Evolutionary conservation across 2,329 filamentous ascomycete genomes (phyloP), one percentile per base, ranked within the genome.

Genomic region (Colletotrichum agaves): DNA sequence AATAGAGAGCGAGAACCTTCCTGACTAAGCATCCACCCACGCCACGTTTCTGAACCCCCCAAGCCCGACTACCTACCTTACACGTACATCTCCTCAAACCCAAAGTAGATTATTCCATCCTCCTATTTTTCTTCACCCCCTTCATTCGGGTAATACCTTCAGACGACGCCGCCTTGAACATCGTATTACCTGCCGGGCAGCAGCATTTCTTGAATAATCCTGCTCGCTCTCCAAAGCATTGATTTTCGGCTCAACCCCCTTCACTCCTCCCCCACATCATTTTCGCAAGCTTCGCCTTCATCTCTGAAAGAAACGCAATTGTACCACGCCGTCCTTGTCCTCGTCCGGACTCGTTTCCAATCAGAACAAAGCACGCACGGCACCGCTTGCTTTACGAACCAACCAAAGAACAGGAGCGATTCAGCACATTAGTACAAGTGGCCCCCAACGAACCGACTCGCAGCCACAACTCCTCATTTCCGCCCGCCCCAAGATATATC

Each of bases 401-500:
- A 13, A 17, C 13, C 44, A 17, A 8, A 13, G n/a, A 52, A 3
- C 19, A 12, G 15, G 47, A 17, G 21, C 21, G 35, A 57, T 21
- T 33, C 37, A 44, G 21, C 13, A 31, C 17, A 57, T 15, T 21
- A 57, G 35, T 21, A 39, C 33, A 8, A 44, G 17, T 39, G 12
- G 21, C 10, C 27, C 35, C 44, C 31, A 39, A 15, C 35, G 35
- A 44, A 10, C 41, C 41, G n/a, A 10, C 15, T 44, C 41, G 15
- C 41, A 19, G 23, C 23, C 19, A 50, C 3, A 19, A 39, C 49
- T n/a, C 47, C 11, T n/a, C 35, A n/a, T 33, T 19, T 10, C 17
- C 23, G 12, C 27, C 19, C 15, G 13, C 37, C 37, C 53, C 70
- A 72, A 74, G 77, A 71, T 65, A 80, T 79, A 19, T 52, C 78